A percentile compares a stretch with the other conserved stretches of the same genome.
Conservation (phyloP, 805 yeast species). For the Saccharomycopsis javanensis region DNA sequence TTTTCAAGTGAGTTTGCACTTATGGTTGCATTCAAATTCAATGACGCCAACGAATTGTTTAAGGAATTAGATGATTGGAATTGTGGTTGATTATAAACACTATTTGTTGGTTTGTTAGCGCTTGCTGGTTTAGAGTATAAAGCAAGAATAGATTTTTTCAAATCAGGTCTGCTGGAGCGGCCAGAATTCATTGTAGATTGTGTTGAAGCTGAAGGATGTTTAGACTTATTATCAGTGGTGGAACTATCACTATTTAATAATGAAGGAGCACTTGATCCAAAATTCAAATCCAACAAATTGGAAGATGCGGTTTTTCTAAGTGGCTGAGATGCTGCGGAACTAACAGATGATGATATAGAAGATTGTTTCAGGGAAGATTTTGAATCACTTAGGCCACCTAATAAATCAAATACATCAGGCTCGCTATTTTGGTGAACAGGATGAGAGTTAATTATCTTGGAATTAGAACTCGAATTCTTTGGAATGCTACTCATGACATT, state of each 20-base stretch:
- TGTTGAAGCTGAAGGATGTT: constrained; percentile 16
- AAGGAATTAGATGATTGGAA: neutral
- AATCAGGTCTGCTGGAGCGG: constrained; percentile 51
- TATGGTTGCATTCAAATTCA: constrained; percentile 8
- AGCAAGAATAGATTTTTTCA: constrained; percentile 86
- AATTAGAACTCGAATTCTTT: neutral
- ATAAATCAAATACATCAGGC: neutral
- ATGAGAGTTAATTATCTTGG: neutral
- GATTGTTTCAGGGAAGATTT: neutral
- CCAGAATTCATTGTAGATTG: constrained; percentile 14
- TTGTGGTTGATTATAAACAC: neutral
- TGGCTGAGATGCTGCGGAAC: neutral
- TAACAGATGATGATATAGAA: neutral
- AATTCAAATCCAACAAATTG: constrained; percentile 17
- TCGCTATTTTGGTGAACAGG: neutral
- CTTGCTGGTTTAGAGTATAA: constrained; percentile 60
- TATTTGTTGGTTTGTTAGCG: constrained; percentile 7
- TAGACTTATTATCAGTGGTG: neutral
- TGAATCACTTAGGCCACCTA: neutral
- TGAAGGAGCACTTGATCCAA: constrained; percentile 17
- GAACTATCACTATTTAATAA: constrained; percentile 18
- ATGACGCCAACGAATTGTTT: constrained; percentile 12
- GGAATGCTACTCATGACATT: constrained; percentile 3
- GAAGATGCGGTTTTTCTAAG: neutral
- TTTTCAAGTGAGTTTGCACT: neutral